A percentile compares a stretch with the other conserved stretches of the same genome.
phyloP scores from a whole-genome alignment of 192 early-diverging fungal genomes.

The Backusella australiensis region DNA sequence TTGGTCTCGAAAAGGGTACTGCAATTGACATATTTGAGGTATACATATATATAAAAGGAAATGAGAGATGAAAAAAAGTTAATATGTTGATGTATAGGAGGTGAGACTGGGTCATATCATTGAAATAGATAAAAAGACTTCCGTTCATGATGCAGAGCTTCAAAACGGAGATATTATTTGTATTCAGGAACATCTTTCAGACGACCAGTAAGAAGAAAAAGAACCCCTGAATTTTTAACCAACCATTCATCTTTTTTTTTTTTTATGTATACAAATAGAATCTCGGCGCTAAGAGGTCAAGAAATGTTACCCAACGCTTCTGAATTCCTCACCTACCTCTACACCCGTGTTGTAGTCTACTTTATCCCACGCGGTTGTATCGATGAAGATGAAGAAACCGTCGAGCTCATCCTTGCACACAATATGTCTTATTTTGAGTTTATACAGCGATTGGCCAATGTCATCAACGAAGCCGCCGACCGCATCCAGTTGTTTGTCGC shows the following conservation, averaged over 20 bases:
- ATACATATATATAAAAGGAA: neutral
- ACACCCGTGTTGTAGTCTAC: constrained; percentile 61
- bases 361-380: constrained; percentile 56
- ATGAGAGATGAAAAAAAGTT: too few species aligned
- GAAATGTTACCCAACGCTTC: constrained; percentile 38
- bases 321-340: constrained; percentile 74
- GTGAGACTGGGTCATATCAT: constrained; percentile 92
- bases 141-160: constrained; percentile 75
- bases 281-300: constrained; percentile 21
- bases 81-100: constrained; percentile 51
- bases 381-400: constrained; percentile 2
- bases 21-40: constrained; percentile 1
- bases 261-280: neutral
- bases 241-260: too few species aligned
- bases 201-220: constrained; percentile 20
- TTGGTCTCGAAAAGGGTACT: constrained; percentile 12
- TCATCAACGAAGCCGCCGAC: constrained; percentile 59
- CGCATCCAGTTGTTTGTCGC: constrained; percentile 51
- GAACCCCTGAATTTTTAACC: neutral
- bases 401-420: constrained; percentile 41
- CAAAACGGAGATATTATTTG: constrained; percentile 93
- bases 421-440: constrained; percentile 70
- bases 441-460: constrained; percentile 56
- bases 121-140: constrained; percentile 55
- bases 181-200: constrained; percentile 61